Percentiles rank a stretch among this genome's conserved stretches.
phyloP scores from a whole-genome alignment of 129 eudicot genomes.

The Glebionis coronaria region DNA sequence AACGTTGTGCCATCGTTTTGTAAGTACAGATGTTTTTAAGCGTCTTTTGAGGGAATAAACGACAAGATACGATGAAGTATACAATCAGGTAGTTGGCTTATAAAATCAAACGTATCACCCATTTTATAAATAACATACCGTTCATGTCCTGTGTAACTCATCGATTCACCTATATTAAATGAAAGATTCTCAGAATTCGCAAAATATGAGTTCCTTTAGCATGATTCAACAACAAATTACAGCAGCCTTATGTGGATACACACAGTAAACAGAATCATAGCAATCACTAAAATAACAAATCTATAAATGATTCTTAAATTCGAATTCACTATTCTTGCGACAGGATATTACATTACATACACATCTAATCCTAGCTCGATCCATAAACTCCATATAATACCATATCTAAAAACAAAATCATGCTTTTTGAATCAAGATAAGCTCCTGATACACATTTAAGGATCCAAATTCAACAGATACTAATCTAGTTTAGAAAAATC shows the following conservation, averaged over 20 bases:
- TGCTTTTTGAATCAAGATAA: too few species aligned
- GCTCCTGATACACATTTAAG: too few species aligned
- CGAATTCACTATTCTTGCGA: neutral
- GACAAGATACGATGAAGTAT: slow-evolving; percentile 60
- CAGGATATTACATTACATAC: neutral
- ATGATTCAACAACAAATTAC: neutral
- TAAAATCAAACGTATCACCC: slow-evolving; percentile 27
- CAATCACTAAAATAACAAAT: neutral
- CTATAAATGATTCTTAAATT: neutral
- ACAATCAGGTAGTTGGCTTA: slow-evolving; percentile 63
- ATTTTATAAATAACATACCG: slow-evolving; percentile 16
- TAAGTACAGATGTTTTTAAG: slow-evolving; percentile 64
- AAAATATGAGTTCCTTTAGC: neutral
- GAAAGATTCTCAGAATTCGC: neutral
- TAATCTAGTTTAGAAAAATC: too few species aligned
- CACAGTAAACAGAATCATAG: slow-evolving; percentile 1
- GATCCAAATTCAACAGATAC: too few species aligned
- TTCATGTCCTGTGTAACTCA: slow-evolving; percentile 26
- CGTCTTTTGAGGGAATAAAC: slow-evolving; percentile 67
- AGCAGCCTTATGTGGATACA: neutral
- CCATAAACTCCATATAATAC: too few species aligned
- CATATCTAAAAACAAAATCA: too few species aligned
- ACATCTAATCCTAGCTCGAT: too few species aligned
- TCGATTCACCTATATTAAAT: slow-evolving; percentile 14
- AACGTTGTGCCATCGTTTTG: slow-evolving; percentile 57